A percentile compares a stretch with the other conserved stretches of the same genome.
Conservation (phyloP, 495 filamentous ascomycete genomes). For the Daldinia bambusicola region DNA sequence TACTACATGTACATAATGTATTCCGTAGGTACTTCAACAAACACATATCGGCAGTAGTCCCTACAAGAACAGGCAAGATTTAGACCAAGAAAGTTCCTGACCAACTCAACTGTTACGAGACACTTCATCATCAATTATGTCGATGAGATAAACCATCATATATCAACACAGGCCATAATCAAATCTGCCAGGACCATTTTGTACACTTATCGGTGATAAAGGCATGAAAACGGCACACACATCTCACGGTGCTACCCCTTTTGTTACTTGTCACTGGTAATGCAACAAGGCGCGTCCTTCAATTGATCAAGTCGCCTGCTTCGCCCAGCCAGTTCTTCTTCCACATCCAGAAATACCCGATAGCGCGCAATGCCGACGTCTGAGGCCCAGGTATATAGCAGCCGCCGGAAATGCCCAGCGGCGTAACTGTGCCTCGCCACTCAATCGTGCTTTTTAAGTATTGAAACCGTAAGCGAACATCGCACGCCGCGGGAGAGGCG, state of each 20-base stretch:
- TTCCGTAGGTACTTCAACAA: too few relatives aligned
- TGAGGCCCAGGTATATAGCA: neutral
- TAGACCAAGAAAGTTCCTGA: too few relatives aligned
- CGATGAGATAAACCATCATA: too few relatives aligned
- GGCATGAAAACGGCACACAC: neutral
- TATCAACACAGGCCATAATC: neutral
- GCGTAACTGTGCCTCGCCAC: constrained; percentile 26
- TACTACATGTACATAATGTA: too few relatives aligned
- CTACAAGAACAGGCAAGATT: too few relatives aligned
- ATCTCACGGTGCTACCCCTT: too few relatives aligned
- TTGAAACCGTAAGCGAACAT: constrained; percentile 13
- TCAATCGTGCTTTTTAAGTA: neutral
- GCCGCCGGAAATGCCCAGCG: constrained; percentile 31
- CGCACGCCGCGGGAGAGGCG: constrained; percentile 17
- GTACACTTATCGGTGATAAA: neutral
- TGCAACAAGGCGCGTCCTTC: too few relatives aligned
- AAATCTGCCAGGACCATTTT: neutral
- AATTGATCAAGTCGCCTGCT: neutral
- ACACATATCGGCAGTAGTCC: too few relatives aligned
- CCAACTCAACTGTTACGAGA: too few relatives aligned
- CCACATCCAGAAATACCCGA: constrained; percentile 42
- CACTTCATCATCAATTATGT: too few relatives aligned
- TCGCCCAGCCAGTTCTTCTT: constrained; percentile 32
- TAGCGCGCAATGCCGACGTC: neutral
- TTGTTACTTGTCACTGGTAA: too few relatives aligned